These are phyloP conservation scores for Capniomyces stellatus DNA, from an alignment of 371 early-diverging fungal species.

Conservation along the genomic window DNA sequence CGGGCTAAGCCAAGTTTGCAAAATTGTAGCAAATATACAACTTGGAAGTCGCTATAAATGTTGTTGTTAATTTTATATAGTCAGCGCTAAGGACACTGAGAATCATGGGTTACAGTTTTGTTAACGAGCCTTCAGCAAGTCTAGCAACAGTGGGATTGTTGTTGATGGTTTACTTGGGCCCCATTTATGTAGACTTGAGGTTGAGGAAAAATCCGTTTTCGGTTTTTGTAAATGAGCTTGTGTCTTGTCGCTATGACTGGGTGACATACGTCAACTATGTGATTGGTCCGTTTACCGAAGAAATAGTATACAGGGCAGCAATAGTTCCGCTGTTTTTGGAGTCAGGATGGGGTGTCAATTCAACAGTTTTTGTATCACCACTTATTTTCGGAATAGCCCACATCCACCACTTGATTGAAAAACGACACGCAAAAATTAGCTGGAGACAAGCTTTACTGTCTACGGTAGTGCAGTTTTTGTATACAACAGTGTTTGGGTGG, in stretches of 20 bases:
- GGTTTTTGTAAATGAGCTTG: neutral
- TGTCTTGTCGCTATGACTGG: neutral
- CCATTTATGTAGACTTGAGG: neutral
- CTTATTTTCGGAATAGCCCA: constrained; percentile 30
- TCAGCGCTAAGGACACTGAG: too few relatives aligned
- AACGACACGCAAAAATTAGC: neutral
- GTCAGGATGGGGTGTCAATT: constrained; percentile 6
- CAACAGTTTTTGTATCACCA: constrained; percentile 20
- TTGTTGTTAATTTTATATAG: too few relatives aligned
- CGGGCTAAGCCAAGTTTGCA: too few relatives aligned
- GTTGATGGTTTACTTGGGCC: neutral
- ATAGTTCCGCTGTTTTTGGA: constrained; percentile 25
- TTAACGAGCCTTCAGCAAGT: neutral
- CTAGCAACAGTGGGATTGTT: neutral
- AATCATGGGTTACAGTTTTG: neutral
- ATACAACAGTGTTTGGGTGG: constrained; percentile 37
- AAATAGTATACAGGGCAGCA: constrained; percentile 29
- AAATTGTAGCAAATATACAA: too few relatives aligned
- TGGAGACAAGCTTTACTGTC: neutral
- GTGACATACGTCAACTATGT: too few relatives aligned
- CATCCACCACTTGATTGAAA: constrained; percentile 10
- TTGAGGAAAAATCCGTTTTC: neutral
- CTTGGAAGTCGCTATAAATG: too few relatives aligned
- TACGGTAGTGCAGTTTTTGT: constrained; percentile 26
- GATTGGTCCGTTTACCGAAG: constrained; percentile 34